Evolutionary conservation across 2,329 filamentous ascomycete species (phyloP), one percentile per base, ranked within the genome.

Genomic region (Acrodontium crateriforme): DNA sequence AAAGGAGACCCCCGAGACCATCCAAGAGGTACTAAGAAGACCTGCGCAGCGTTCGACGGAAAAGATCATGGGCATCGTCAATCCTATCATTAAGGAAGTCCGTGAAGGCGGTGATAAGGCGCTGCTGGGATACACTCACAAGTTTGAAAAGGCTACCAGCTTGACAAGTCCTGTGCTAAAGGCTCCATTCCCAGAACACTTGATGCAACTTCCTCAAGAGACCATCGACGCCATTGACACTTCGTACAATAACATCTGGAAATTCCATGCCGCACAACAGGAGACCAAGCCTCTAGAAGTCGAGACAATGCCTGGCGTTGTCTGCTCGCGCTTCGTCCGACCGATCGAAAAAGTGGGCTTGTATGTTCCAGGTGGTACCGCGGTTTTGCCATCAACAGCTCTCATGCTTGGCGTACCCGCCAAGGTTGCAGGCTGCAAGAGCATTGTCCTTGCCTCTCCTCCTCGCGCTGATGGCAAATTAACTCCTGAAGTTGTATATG

Each of bases 321-420:
- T 89, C 16, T 98, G 89, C 63, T 91, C 82, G 38, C 82, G 89
- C 34, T 95, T 98, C 60, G 75, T 76, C 9, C 70, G 89, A 12
- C 78, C 89, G 0, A 95, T 98, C 39, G 89, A 95, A 57, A 70
- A 84, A 19, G 89, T 98, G n/a, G 89, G 89, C 38, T 66, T 94
- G 5, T 98, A 98, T 56, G 78, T 98, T 10, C 89, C 89, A 5
- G 89, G 89, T 32, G 89, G 89, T 37, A 98, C 89, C 2, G 89
- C 89, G 2, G 89, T 98, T n/a, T 67, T 98, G 21, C 89, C 89
- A 9, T 93, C 84, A 31, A 95, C 89, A 6, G 89, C 89, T 3
- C 76, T 98, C 40, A 98, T 98, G 89, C 70, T 98, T 29, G 89
- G 89, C 50, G 89, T 98, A 4, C 89, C 89, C 6, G 89, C 89